Base-by-base conservation (phyloP, 106 monocot genomes). In the Dendrobium huoshanense region DNA sequence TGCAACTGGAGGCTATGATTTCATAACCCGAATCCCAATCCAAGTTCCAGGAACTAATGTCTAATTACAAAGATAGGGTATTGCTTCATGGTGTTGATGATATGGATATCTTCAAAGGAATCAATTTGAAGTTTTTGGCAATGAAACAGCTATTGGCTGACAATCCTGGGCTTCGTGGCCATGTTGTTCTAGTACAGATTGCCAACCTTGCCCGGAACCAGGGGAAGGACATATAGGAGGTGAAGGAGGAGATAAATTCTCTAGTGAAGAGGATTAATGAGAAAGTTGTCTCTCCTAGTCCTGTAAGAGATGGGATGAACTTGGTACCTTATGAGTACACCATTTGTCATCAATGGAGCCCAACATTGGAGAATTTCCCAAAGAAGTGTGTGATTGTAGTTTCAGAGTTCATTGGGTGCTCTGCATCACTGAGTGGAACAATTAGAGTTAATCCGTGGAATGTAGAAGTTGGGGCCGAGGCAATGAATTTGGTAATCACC, bases 321-420 rank as follows among this genome's bases (percentile, higher is more conserved):
- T 67, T 94, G 56, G 88, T 97, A 25, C 89, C 97, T 3, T 97
- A 94, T 78, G 83, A 90, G 78, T 97, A 97, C 82, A 97, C 97
- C 0, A 92, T 90, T 78, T 97, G 92, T 72, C 76, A 94, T 33
- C 89, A 96, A 58, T 78, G 86, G 49, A 85, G 84, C 79, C 84
- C 86, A 0, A 84, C 84, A 27, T 67, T 86, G 45, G 86, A 80
- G 29, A 72, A 59, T 0, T 13, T 41, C 29, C 67, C 81, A 7
- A 91, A 92, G 89, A 90, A 90, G 81, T 92, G 97, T 54, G 73
- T 94, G 79, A 90, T 97, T 19, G 90, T 97, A n/a, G 90, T 97
- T 19, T 90, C 90, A 2, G 90, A 90, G 59, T 90, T 90, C 58
- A 86, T 90, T 11, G 90, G 90, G 0, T 90, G 90, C 80, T 90